Evolutionary conservation across 495 filamentous ascomycete species (phyloP), one percentile per base, ranked within the genome.

Genomic region (Hypoxylon cercidicola): DNA sequence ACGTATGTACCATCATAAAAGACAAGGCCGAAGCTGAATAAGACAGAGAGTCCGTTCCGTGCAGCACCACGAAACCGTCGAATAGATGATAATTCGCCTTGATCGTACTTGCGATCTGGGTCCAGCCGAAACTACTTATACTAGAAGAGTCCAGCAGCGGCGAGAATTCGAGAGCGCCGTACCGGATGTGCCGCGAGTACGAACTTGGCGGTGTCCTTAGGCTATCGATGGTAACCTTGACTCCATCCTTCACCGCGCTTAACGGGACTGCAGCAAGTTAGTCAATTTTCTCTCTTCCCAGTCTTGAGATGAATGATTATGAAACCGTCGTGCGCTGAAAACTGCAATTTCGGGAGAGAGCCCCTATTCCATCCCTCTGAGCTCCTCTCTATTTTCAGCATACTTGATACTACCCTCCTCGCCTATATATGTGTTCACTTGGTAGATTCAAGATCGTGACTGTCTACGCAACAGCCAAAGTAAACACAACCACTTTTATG

Each of bases 51-150:
- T 99, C 95, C 2, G 95, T 99, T 62, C 95, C 95, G 75, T 99
- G 95, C n/a, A 98, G 85, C 15, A 99, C 82, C 9, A 99, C 93
- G 72, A 99, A 99, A 18, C 89, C 93, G 75, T 98, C 95, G 71
- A 93, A 99, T 3, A 92, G 85, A 48, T 87, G 85, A 76, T 97
- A 99, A 76, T 99, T 99, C 43, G 85, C 79, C 63, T 83, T 72
- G 67, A 88, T 79, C 7, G 84, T 78, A 35, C 80, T 78, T 0
- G 93, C 93, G 62, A 99, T 97, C 72, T 93, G 84, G 0, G 88
- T 87, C 95, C 95, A 99, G 19, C 94, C 94, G 47, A 86, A 85
- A 35, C 67, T 72, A 64, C 93, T 91, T 71, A 99, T 97, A 45
- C 91, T 95, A 71, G 90, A 93, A 55, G 91, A 95, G 75, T 99